A percentile compares a stretch with the other conserved stretches of the same genome.
These are phyloP conservation scores for Logfia minima DNA, from an alignment of 129 eudicot species.

Conservation along the genomic window DNA sequence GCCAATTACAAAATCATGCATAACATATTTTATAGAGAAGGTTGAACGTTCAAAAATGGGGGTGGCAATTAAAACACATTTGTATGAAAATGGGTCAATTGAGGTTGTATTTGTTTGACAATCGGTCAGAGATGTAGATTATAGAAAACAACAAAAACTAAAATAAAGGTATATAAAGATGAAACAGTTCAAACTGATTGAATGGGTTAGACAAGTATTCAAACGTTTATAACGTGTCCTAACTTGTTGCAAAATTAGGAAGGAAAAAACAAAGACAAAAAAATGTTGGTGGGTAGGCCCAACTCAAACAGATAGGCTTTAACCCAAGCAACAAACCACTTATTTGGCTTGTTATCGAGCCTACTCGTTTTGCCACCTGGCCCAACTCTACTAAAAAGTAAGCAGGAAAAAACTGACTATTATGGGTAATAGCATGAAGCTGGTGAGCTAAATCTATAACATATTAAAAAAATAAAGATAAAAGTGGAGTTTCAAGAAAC, in stretches of 20 bases:
- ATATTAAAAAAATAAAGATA: background rate
- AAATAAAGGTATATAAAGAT: background rate
- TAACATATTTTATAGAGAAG: conserved; percentile 2
- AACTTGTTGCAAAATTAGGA: background rate
- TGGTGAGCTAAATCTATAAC: conserved; percentile 17
- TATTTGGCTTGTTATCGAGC: background rate
- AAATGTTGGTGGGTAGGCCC: background rate
- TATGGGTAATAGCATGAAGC: conserved; percentile 6
- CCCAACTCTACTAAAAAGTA: conserved; percentile 11
- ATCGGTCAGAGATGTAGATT: background rate
- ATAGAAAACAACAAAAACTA: background rate
- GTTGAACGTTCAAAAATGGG: background rate
- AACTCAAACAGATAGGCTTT: background rate
- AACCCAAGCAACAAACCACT: background rate
- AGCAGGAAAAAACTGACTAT: conserved; percentile 10
- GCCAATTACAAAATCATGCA: conserved; percentile 4
- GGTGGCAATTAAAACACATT: conserved; percentile 9
- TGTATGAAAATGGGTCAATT: background rate
- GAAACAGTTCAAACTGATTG: background rate
- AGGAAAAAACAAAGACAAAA: background rate
- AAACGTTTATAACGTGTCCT: background rate
- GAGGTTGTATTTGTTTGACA: background rate
- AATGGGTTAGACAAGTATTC: background rate
- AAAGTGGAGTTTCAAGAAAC: conserved; percentile 30
- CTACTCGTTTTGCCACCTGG: background rate